Evolutionary conservation across 139 green algal species (phyloP).

Genomic region (Coelastrella sp.): DNA sequence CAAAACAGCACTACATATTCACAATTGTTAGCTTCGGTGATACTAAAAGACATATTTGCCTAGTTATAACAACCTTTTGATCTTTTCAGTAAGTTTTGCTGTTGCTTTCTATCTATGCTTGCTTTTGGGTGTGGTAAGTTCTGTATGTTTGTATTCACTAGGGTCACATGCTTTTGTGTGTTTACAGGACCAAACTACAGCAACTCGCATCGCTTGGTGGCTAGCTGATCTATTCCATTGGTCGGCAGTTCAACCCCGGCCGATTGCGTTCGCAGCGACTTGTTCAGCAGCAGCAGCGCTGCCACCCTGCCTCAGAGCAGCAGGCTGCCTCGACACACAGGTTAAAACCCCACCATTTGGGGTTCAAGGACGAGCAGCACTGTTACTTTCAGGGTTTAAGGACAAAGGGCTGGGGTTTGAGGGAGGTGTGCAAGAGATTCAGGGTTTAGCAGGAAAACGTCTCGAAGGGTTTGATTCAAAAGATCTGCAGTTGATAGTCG

Average conservation of each 20-base stretch:
- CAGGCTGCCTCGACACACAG: constrained; percentile 67
- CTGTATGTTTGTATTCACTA: no score
- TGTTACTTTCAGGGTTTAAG: constrained; percentile 60
- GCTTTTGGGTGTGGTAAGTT: no score
- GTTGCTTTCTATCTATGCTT: no score
- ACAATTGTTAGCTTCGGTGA: no score
- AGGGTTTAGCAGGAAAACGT: constrained; percentile 31
- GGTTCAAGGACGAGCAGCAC: constrained; percentile 55
- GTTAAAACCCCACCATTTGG: constrained; percentile 63
- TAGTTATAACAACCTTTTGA: no score
- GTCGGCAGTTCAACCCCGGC: constrained; percentile 13
- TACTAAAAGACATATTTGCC: no score
- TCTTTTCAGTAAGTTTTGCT: no score
- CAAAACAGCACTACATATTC: no score
- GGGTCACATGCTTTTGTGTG: no score
- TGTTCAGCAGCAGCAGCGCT: constrained; percentile 48
- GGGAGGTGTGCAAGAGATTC: neutral
- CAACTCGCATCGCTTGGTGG: constrained; percentile 29
- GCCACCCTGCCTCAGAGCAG: constrained; percentile 56
- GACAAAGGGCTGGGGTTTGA: constrained; percentile 19
- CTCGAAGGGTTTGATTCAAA: constrained; percentile 72
- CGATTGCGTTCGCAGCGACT: constrained; percentile 27
- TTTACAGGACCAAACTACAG: constrained; percentile 40
- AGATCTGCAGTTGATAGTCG: constrained; percentile 80
- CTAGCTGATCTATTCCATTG: constrained; percentile 36